Conservation (phyloP, 805 yeast species). For the Candida rishiriensis region DNA sequence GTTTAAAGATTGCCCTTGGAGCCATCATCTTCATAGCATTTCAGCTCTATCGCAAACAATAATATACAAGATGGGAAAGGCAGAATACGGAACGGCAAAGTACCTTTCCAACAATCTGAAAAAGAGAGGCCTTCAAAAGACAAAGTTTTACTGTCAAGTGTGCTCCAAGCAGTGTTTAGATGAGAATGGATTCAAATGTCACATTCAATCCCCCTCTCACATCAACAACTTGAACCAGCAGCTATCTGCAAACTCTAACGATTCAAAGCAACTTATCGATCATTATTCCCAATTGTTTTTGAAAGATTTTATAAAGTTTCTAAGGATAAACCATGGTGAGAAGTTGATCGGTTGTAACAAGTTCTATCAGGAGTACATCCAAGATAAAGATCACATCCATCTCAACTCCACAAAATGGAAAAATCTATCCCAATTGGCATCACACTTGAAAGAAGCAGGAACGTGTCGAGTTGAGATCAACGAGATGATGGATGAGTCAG, state of each 20-base stretch:
- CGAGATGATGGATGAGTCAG: slow-evolving; percentile 31
- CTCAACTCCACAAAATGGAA: slow-evolving; percentile 86
- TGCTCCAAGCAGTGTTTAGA: slow-evolving; percentile 94
- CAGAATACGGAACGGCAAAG: slow-evolving; percentile 65
- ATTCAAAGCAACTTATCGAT: slow-evolving; percentile 35
- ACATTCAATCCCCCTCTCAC: slow-evolving; percentile 79
- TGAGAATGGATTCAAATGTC: slow-evolving; percentile 92
- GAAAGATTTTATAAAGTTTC: slow-evolving; percentile 55
- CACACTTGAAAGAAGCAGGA: slow-evolving; percentile 53
- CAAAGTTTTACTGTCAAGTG: slow-evolving; percentile 84
- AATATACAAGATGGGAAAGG: slow-evolving; percentile 41
- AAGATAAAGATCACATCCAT: slow-evolving; percentile 79
- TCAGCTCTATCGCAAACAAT: too few relatives aligned
- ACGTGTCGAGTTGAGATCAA: slow-evolving; percentile 46
- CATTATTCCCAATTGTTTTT: slow-evolving; percentile 59
- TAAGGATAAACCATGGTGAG: slow-evolving; percentile 73
- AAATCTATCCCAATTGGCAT: slow-evolving; percentile 63
- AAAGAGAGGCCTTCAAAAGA: slow-evolving; percentile 78
- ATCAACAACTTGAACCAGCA: slow-evolving; percentile 45
- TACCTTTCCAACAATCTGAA: slow-evolving; percentile 72
- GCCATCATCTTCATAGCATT: too few relatives aligned
- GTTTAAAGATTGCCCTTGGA: too few relatives aligned
- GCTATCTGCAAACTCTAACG: slow-evolving; percentile 39
- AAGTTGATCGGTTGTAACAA: slow-evolving; percentile 75
- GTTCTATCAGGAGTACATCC: slow-evolving; percentile 86